Evolutionary conservation across 1,139 yeast genomes (phyloP), one percentile per base, ranked within the genome.

Genomic region (Yamadazyma dushanensis): DNA sequence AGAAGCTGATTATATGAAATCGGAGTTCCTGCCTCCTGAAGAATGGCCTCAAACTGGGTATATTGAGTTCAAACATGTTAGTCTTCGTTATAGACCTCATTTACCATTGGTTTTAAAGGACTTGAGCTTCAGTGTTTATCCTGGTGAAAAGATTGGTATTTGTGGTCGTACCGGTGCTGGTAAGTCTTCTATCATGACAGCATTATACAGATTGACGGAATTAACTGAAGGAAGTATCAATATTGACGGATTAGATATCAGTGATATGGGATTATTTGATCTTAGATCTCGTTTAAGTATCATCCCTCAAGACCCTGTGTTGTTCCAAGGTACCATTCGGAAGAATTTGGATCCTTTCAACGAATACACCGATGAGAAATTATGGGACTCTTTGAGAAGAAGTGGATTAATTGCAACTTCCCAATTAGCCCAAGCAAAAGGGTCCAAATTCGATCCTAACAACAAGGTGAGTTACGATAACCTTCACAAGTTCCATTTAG

Each of bases 81-180:
- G 94, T 2, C 70, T 92, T 48, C 76, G 95, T 52, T 92, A 92
- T 60, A 92, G 96, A 22, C 85, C 90, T 9, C 78, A 78, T 16
- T 68, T 90, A 47, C 97, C 97, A n/a, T 70, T 77, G 42, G 97
- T 92, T 15, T 87, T 92, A 51, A 86, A 88, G 55, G 75, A 83
- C 46, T 94, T 90, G 24, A 63, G 87, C 0, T 88, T 90, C 57
- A 70, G 76, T 31, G 88, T 92, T 26, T 78, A 80, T 31, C 80
- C 95, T 9, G 81, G 80, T 46, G 78, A 81, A 54, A 92, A 92
- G 59, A 78, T 92, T 49, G 98, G 97, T 51, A 84, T 92, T 53
- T 96, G 92, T 49, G 98, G 97, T 32, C 83, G 97, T 61, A 92
- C 98, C 1, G 98, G 98, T 58, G 97, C 97, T 19, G 98, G 98